A percentile compares a stretch with the other conserved stretches of the same genome.
Conservation (phyloP, 495 filamentous ascomycete genomes). For the Neurospora terricola region DNA sequence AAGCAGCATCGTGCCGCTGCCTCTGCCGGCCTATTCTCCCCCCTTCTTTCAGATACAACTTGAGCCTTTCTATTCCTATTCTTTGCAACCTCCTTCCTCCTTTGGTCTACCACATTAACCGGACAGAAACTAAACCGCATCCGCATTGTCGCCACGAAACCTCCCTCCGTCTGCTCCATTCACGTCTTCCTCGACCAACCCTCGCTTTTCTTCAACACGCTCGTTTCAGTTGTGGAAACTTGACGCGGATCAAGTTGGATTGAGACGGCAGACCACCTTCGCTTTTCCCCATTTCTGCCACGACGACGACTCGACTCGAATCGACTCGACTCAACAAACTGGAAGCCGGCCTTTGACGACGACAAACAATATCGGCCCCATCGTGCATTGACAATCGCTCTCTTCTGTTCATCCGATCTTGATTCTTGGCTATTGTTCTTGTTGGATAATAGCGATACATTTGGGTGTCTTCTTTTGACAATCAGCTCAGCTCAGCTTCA, state of each 20-base stretch:
- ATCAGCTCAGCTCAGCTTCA: background rate
- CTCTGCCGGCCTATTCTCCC: background rate
- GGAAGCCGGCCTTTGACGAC: background rate
- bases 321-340: background rate
- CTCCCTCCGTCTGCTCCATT: background rate
- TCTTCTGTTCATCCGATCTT: background rate
- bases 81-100: background rate
- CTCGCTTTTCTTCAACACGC: background rate
- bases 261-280: background rate
- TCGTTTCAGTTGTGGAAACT: background rate
- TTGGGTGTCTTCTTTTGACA: background rate
- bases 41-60: background rate
- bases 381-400: background rate
- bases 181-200: background rate
- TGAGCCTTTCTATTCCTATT: background rate
- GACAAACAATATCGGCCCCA: background rate
- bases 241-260: background rate
- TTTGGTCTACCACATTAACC: background rate
- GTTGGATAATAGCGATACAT: background rate
- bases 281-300: background rate
- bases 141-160: background rate
- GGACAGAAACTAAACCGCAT: background rate
- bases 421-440: background rate
- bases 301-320: background rate
- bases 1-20: background rate